phyloP scores from a whole-genome alignment of 306 rosid species.

The Dicorynia guianensis region DNA sequence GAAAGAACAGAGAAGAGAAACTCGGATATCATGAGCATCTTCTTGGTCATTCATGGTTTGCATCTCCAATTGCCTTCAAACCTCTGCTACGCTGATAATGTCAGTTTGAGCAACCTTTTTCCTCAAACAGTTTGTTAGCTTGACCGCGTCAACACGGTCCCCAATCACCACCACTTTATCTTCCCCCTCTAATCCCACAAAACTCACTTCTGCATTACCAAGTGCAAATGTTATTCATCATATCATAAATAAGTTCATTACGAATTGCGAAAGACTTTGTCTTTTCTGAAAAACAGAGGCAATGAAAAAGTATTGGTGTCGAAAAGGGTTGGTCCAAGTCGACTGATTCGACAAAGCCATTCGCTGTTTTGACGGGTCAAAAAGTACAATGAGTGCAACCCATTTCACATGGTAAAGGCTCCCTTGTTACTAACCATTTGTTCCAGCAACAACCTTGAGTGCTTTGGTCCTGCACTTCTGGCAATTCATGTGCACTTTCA shows the following conservation, averaged over 20 bases:
- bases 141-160: constrained; percentile 46
- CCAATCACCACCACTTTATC: constrained; percentile 56
- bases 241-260: neutral
- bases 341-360: too few species aligned
- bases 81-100: constrained; percentile 34
- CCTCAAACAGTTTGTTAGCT: constrained; percentile 46
- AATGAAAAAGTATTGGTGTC: too few species aligned
- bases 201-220: constrained; percentile 54
- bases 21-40: neutral
- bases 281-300: neutral
- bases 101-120: constrained; percentile 54
- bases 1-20: neutral
- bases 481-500: constrained; percentile 58
- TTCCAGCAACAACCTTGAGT: constrained; percentile 42
- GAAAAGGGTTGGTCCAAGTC: too few species aligned
- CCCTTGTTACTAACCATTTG: constrained; percentile 33
- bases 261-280: neutral
- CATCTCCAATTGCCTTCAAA: neutral
- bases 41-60: too few species aligned
- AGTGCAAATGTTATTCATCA: neutral
- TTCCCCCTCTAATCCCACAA: constrained; percentile 55
- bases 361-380: too few species aligned
- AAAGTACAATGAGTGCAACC: too few species aligned
- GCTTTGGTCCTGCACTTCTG: constrained; percentile 52
- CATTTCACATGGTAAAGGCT: too few species aligned